Percentiles rank a stretch among this genome's conserved stretches.
Evolutionary conservation across 495 filamentous ascomycete species (phyloP).

Genomic region (Penicillium arizonense): DNA sequence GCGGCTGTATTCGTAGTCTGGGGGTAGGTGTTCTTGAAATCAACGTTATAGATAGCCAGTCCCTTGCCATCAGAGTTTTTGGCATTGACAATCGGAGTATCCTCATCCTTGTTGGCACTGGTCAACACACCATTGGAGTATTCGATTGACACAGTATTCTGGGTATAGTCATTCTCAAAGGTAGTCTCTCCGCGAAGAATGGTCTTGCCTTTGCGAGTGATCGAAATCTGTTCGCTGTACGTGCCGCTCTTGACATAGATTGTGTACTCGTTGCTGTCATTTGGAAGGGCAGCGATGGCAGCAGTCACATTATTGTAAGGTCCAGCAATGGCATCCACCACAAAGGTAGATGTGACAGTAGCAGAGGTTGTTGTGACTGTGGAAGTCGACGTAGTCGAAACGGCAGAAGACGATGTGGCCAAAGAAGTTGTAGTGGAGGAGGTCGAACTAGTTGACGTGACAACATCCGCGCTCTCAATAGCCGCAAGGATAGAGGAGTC

Average conservation of each 20-base stretch:
- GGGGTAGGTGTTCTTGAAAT: constrained; percentile 15
- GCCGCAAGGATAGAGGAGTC: constrained; percentile 7
- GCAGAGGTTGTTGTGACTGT: neutral
- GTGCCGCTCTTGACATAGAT: constrained; percentile 12
- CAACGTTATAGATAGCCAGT: constrained; percentile 12
- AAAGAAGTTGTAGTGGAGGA: neutral
- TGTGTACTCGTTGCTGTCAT: constrained; percentile 7
- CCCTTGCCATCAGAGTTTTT: constrained; percentile 10
- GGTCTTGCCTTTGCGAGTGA: constrained; percentile 14
- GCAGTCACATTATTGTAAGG: constrained; percentile 13
- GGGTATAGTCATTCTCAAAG: constrained; percentile 15
- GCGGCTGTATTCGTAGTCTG: constrained; percentile 8
- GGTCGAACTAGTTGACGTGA: neutral
- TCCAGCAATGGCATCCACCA: neutral
- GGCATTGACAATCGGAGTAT: constrained; percentile 6
- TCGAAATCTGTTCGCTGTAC: constrained; percentile 14
- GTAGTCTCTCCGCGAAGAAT: constrained; percentile 13
- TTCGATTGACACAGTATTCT: constrained; percentile 6
- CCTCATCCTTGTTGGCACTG: constrained; percentile 9
- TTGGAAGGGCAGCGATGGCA: constrained; percentile 11
- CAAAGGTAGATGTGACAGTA: constrained; percentile 1
- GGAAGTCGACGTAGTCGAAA: neutral
- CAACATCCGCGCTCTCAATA: constrained; percentile 6
- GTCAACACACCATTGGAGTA: constrained; percentile 9
- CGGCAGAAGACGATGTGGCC: neutral